Base-by-base conservation (phyloP, 257 asterid species). In the Jacaranda mimosifolia region DNA sequence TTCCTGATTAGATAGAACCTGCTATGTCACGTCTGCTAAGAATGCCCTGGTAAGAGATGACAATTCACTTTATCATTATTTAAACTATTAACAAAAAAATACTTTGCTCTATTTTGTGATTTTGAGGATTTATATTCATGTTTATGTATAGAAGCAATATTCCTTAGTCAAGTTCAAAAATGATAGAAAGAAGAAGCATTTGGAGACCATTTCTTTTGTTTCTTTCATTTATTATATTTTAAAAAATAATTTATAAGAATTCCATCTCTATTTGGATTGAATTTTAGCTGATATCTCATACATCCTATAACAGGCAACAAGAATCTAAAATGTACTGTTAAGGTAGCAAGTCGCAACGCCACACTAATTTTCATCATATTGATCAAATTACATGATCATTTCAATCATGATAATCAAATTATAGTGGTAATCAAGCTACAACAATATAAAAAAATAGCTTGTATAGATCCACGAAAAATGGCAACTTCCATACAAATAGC, bases 1-100 rank as follows among this genome's bases (percentile, higher is more conserved):
- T 88, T 91, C 97, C 72, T 91, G 91, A 85, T 94, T 97, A 64
- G 78, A 86, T 60, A 91, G 81, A 81, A 91, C 97, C 85, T 94
- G 93, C 83, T 94, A 91, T 26, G 97, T 90, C 79, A 94, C 87
- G 77, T 94, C 98, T 73, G 95, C 97, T 74, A 91, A 77, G 87
- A 94, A 80, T 97, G 97, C 74, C 98, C 98, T 94, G 90, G 74
- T 72, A 75, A 67, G 56, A 85, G 63, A 75, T 67, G 65, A 70
- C 35, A 84, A 56, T 52, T 65, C 69, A 65, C 32, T 77, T 15
- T 15, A 63, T 66, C 69, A 73, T 13, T 13, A 14, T 56, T 57
- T 55, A 49, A 59, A 48, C 18, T 6, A 38, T 36, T 52, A 14
- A n/a, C 18, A 36, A 42, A 69, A 69, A 63, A 74, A 17, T 49